Evolutionary conservation across 2,329 filamentous ascomycete genomes (phyloP), one percentile per base, ranked within the genome.

Genomic region (Cladosporium sp.): DNA sequence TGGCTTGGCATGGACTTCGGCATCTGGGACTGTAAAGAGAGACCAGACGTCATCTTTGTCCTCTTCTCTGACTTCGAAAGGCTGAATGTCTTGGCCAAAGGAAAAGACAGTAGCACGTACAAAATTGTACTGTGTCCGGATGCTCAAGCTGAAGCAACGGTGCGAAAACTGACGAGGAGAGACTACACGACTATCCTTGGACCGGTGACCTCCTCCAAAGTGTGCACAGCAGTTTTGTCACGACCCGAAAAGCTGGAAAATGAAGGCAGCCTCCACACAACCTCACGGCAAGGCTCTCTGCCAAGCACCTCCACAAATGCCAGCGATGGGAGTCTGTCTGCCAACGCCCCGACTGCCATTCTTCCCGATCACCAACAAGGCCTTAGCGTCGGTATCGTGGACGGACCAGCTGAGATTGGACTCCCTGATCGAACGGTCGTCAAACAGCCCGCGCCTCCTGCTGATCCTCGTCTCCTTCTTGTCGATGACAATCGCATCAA

Each of bases 401-500:
- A 19, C 7, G 25, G 25, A 4, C 19, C 12, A 54, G 15, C 13
- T 20, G 28, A 19, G 6, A 9, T n/a, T 5, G 8, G 24, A 1
- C 6, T 55, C 8, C 52, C 52, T 15, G 19, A 55, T 15, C 52
- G 52, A n/a, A 47, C 52, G 9, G 4, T 24, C 15, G n/a, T 12
- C 15, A 35, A 28, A 17, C 12, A 19, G n/a, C 32, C 28, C 1
- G 28, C 36, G 32, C 13, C 2, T 6, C 36, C 36, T 7, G 25
- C 36, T 2, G 55, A 39, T 2, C 42, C 42, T 20, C 45, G 32
- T 3, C 53, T 66, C 13, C 58, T 65, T 6, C 56, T 65, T 13
- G 65, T 66, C 1, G 64, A 67, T 37, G 63, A 67, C 59, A 66
- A 66, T 40, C 19, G 24, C 12, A 62, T 64, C 39, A 64, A 64